These are phyloP conservation scores for Metschnikowia vanudenii DNA, from an alignment of 805 yeast genomes.

Conservation along the genomic window DNA sequence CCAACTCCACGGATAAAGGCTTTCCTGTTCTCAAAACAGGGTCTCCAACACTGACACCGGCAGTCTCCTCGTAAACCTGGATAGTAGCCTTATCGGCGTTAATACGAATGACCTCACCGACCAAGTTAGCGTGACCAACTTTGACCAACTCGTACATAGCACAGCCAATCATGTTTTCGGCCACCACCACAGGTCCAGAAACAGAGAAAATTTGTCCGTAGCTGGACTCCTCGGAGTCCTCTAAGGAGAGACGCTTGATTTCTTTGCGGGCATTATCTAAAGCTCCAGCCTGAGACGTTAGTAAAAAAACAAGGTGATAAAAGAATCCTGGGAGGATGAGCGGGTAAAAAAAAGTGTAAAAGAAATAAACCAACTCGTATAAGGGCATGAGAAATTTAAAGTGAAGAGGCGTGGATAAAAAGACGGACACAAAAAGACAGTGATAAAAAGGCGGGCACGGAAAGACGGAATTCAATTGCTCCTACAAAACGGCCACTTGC, in stretches of 20 bases:
- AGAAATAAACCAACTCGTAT: too few relatives aligned
- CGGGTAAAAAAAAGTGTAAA: too few relatives aligned
- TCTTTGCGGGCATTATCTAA: constrained; percentile 95
- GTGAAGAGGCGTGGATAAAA: too few relatives aligned
- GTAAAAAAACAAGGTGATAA: neutral
- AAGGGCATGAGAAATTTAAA: too few relatives aligned
- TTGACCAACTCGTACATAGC: constrained; percentile 99
- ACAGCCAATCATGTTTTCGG: constrained; percentile 99
- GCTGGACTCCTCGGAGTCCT: constrained; percentile 65
- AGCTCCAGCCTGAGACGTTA: constrained; percentile 77
- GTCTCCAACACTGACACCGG: constrained; percentile 99
- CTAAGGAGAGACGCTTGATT: constrained; percentile 79
- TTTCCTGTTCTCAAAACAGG: constrained; percentile 98
- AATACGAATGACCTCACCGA: constrained; percentile 98
- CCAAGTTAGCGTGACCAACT: constrained; percentile 95
- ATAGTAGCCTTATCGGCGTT: constrained; percentile 96
- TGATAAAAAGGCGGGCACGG: too few relatives aligned
- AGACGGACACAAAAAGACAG: too few relatives aligned
- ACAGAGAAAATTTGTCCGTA: constrained; percentile 92
- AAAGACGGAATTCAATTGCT: too few relatives aligned
- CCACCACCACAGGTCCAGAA: constrained; percentile 96
- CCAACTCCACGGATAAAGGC: constrained; percentile 97
- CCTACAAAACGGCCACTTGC: too few relatives aligned
- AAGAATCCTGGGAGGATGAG: too few relatives aligned
- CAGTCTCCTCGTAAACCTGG: constrained; percentile 98